These are phyloP conservation scores for Saccharomycopsis olivae DNA, from an alignment of 805 yeast species.

Conservation along the genomic window DNA sequence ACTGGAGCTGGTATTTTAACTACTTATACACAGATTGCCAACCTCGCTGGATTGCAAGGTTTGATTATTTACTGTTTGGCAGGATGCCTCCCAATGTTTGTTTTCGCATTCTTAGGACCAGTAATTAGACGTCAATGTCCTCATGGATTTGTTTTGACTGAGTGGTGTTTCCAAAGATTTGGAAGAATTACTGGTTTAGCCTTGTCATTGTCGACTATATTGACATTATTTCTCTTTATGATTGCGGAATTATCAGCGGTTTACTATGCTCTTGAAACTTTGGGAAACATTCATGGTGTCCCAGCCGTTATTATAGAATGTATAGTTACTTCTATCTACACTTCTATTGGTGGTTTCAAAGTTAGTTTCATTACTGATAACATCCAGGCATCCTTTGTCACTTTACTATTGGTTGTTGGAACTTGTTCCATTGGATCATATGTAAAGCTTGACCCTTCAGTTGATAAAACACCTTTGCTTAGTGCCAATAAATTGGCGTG, in stretches of 20 bases:
- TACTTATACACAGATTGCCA: constrained; percentile 81
- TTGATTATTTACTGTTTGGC: constrained; percentile 67
- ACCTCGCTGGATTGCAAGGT: constrained; percentile 80
- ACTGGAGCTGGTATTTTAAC: constrained; percentile 85
- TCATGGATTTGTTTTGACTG: constrained; percentile 82
- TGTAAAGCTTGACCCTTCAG: constrained; percentile 48
- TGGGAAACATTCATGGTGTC: constrained; percentile 70
- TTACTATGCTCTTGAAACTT: constrained; percentile 60
- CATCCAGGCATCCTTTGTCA: constrained; percentile 67
- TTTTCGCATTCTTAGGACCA: constrained; percentile 82
- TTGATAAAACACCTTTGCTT: constrained; percentile 56
- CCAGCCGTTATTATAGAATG: constrained; percentile 80
- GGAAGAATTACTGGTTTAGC: constrained; percentile 67
- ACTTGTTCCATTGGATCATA: constrained; percentile 71
- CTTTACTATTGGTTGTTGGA: constrained; percentile 57
- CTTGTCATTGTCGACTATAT: constrained; percentile 68
- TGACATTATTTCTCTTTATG: constrained; percentile 80
- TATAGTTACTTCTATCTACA: constrained; percentile 78
- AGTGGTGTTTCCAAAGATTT: constrained; percentile 83
- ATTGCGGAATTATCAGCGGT: constrained; percentile 79
- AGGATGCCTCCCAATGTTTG: constrained; percentile 74
- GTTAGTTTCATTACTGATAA: constrained; percentile 84
- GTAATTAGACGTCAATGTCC: constrained; percentile 70
- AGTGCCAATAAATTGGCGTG: constrained; percentile 69
- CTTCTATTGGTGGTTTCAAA: constrained; percentile 80